phyloP scores from a whole-genome alignment of 495 filamentous ascomycete genomes.

The Bacidia gigantensis region DNA sequence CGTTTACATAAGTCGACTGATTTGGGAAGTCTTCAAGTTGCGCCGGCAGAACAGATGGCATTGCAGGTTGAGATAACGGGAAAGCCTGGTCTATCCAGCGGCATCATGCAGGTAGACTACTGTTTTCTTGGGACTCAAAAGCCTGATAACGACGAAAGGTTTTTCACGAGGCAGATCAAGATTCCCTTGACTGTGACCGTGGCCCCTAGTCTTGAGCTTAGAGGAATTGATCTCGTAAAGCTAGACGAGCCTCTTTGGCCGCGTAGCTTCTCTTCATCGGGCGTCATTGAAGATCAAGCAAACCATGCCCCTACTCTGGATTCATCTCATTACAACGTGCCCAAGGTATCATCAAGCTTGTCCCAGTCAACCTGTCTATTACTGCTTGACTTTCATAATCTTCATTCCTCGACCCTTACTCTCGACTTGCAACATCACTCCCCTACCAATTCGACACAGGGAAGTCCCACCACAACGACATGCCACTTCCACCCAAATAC shows the following conservation, averaged over 20 bases:
- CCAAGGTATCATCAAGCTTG: too few species aligned
- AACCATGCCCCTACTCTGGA: too few species aligned
- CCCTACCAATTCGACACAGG: conserved; percentile 10
- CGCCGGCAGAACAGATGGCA: conserved; percentile 50
- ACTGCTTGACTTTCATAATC: conserved; percentile 73
- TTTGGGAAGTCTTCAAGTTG: conserved; percentile 41
- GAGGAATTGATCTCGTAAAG: too few species aligned
- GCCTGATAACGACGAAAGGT: conserved; percentile 50
- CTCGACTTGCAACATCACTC: conserved; percentile 30
- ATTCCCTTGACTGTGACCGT: conserved; percentile 79
- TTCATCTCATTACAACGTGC: too few species aligned
- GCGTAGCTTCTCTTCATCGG: too few species aligned
- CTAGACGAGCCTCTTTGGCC: too few species aligned
- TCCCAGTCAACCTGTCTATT: conserved; percentile 68
- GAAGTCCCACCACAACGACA: conserved; percentile 1
- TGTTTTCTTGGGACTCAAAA: conserved; percentile 50
- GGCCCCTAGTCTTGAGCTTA: conserved; percentile 73
- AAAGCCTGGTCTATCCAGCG: conserved; percentile 71
- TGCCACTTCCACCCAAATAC: conserved; percentile 60
- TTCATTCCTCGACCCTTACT: conserved; percentile 65
- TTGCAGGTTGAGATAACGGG: conserved; percentile 79
- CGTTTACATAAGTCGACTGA: conserved; percentile 42
- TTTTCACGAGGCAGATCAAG: conserved; percentile 73
- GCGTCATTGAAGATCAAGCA: too few species aligned
- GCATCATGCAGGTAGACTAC: conserved; percentile 73